Evolutionary conservation across 2,329 filamentous ascomycete species (phyloP).

Genomic region (Hypoxylon sp.): DNA sequence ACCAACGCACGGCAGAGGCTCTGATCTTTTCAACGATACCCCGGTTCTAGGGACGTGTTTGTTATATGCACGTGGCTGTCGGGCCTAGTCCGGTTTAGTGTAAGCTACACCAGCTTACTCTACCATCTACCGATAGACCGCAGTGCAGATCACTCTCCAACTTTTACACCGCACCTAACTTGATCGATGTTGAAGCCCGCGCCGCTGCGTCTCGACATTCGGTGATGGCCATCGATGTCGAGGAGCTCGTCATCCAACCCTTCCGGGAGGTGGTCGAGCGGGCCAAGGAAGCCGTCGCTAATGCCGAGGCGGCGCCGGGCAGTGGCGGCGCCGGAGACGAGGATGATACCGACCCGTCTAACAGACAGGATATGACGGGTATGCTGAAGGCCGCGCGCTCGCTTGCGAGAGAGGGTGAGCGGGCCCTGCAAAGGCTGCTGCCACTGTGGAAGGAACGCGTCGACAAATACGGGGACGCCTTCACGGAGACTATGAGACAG

Average conservation of each 20-base stretch:
- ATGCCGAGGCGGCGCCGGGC: slow-evolving; percentile 49
- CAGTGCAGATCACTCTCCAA: slow-evolving; percentile 13
- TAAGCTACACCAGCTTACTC: slow-evolving; percentile 10
- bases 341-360: slow-evolving; percentile 37
- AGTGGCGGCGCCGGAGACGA: slow-evolving; percentile 41
- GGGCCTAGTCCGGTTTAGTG: slow-evolving; percentile 33
- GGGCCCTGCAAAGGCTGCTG: slow-evolving; percentile 55
- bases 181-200: slow-evolving; percentile 32
- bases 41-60: slow-evolving; percentile 19
- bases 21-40: slow-evolving; percentile 21
- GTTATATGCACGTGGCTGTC: slow-evolving; percentile 32
- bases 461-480: slow-evolving; percentile 55
- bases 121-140: slow-evolving; percentile 10
- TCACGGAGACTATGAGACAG: slow-evolving; percentile 54
- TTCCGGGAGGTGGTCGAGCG: slow-evolving; percentile 58
- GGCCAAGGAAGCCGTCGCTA: slow-evolving; percentile 55
- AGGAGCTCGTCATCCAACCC: slow-evolving; percentile 53
- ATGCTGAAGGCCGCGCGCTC: slow-evolving; percentile 54
- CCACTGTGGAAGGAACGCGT: slow-evolving; percentile 56
- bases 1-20: slow-evolving; percentile 4
- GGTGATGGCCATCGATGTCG: slow-evolving; percentile 48
- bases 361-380: slow-evolving; percentile 24
- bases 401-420: slow-evolving; percentile 56
- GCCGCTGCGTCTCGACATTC: slow-evolving; percentile 31
- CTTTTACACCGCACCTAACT: slow-evolving; percentile 7